Percentiles rank a stretch among this genome's conserved stretches.
Conservation (phyloP, 2,329 filamentous ascomycete genomes). For the Leptographium flavum region DNA sequence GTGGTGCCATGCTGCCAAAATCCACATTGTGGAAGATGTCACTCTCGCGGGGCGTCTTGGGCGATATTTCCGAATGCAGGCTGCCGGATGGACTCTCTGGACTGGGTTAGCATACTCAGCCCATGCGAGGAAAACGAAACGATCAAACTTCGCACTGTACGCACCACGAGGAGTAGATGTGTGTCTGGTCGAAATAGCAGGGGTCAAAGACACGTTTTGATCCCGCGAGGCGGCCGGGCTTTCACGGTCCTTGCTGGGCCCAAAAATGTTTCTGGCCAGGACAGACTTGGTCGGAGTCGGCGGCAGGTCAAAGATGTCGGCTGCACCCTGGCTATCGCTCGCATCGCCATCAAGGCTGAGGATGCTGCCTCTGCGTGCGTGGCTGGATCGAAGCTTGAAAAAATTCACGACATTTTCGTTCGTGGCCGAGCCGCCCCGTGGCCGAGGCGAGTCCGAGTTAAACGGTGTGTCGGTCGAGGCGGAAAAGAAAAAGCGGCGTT, state of each 20-base stretch:
- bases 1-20: slow-evolving; percentile 39
- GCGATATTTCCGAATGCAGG: slow-evolving; percentile 37
- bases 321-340: slow-evolving; percentile 20
- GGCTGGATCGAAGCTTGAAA: slow-evolving; percentile 41
- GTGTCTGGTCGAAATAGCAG: background rate
- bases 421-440: slow-evolving; percentile 23
- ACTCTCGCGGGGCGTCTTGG: slow-evolving; percentile 66
- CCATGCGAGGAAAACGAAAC: background rate
- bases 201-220: background rate
- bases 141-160: background rate
- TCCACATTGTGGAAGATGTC: slow-evolving; percentile 6
- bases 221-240: slow-evolving; percentile 11
- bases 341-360: slow-evolving; percentile 65
- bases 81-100: slow-evolving; percentile 46
- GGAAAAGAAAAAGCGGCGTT: slow-evolving; percentile 46
- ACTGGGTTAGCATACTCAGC: background rate
- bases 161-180: background rate
- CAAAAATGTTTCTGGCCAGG: slow-evolving; percentile 23
- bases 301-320: slow-evolving; percentile 58
- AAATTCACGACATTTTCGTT: slow-evolving; percentile 40
- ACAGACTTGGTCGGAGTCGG: slow-evolving; percentile 78
- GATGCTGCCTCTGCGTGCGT: slow-evolving; percentile 50
- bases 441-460: slow-evolving; percentile 35
- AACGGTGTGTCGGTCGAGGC: slow-evolving; percentile 73
- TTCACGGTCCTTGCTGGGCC: slow-evolving; percentile 5